A percentile compares a stretch with the other conserved stretches of the same genome.
These are phyloP conservation scores for Zalaria sp. DNA, from an alignment of 2,329 filamentous ascomycete genomes.

Conservation along the genomic window DNA sequence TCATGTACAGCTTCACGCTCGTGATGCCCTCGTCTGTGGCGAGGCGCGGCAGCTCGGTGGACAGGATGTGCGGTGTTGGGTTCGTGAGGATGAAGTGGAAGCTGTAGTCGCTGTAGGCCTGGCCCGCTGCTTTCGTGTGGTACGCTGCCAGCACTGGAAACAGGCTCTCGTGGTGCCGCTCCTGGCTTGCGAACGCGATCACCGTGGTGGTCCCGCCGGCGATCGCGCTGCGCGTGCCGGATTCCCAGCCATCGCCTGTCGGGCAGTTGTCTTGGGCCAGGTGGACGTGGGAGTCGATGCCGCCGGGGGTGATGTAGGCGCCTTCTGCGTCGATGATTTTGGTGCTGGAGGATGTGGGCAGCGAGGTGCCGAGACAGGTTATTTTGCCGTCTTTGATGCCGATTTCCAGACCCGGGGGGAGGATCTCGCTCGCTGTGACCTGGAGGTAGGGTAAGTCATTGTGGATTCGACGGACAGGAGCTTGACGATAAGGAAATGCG, in stretches of 20 bases:
- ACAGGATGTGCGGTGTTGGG: constrained; percentile 25
- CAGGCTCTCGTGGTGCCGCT: constrained; percentile 30
- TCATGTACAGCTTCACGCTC: constrained; percentile 40
- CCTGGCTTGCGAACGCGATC: constrained; percentile 42
- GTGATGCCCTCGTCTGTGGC: constrained; percentile 29
- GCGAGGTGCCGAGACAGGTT: constrained; percentile 25
- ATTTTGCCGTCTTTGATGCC: constrained; percentile 35
- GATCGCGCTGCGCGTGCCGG: constrained; percentile 39
- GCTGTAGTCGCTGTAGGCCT: constrained; percentile 42
- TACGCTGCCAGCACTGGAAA: constrained; percentile 33
- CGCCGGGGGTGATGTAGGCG: constrained; percentile 32
- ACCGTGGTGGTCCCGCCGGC: constrained; percentile 47
- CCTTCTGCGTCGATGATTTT: constrained; percentile 30
- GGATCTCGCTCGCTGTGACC: constrained; percentile 33
- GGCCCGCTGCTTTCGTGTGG: constrained; percentile 27
- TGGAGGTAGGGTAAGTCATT: constrained; percentile 6
- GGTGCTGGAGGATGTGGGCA: constrained; percentile 20
- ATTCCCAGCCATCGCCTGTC: constrained; percentile 31
- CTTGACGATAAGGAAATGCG: no score
- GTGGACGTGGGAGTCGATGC: constrained; percentile 36
- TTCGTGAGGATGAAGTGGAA: constrained; percentile 40
- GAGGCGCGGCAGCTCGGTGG: constrained; percentile 26
- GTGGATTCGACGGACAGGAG: no score
- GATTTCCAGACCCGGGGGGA: constrained; percentile 29
- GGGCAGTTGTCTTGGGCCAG: constrained; percentile 30